Conservation (phyloP, 2,329 filamentous ascomycete genomes). For the Talaromyces albobiverticillius region DNA sequence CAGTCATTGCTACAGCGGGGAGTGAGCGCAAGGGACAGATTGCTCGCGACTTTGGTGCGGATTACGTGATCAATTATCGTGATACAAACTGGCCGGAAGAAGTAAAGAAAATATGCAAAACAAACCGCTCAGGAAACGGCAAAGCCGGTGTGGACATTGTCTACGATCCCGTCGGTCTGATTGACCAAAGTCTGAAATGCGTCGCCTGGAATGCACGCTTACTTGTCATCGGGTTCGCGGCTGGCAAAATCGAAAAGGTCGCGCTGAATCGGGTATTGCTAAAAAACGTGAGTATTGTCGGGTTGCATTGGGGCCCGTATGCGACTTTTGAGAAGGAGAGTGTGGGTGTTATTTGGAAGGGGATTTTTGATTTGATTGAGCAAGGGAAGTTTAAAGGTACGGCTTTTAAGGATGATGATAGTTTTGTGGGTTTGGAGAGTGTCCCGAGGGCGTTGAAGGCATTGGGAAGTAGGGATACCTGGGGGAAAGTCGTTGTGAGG, state of each 20-base stretch:
- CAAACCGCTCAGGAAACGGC: conserved; percentile 61
- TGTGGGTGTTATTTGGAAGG: conserved; percentile 73
- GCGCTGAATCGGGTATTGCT: conserved; percentile 87
- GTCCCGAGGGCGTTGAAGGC: conserved; percentile 74
- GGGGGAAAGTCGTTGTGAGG: conserved; percentile 94
- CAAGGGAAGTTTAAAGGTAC: conserved; percentile 78
- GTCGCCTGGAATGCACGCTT: conserved; percentile 89
- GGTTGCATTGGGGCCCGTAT: conserved; percentile 90
- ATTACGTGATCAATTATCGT: conserved; percentile 76
- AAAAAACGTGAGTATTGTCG: conserved; percentile 89
- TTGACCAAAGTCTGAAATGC: conserved; percentile 85
- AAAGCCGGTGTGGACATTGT: conserved; percentile 79
- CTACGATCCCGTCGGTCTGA: conserved; percentile 88
- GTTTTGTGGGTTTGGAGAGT: conserved; percentile 77
- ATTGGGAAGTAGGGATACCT: conserved; percentile 77
- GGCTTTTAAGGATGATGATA: conserved; percentile 66
- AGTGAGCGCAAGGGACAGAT: conserved; percentile 75
- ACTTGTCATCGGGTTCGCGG: conserved; percentile 85
- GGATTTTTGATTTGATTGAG: conserved; percentile 73
- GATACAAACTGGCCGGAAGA: conserved; percentile 64
- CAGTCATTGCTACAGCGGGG: conserved; percentile 88
- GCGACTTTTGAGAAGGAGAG: conserved; percentile 67
- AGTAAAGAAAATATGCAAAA: conserved; percentile 65
- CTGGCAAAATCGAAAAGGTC: conserved; percentile 82
- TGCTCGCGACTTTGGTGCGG: conserved; percentile 76